Conservation (phyloP, 768 basidiomycete genomes). For the Calocera cornea region DNA sequence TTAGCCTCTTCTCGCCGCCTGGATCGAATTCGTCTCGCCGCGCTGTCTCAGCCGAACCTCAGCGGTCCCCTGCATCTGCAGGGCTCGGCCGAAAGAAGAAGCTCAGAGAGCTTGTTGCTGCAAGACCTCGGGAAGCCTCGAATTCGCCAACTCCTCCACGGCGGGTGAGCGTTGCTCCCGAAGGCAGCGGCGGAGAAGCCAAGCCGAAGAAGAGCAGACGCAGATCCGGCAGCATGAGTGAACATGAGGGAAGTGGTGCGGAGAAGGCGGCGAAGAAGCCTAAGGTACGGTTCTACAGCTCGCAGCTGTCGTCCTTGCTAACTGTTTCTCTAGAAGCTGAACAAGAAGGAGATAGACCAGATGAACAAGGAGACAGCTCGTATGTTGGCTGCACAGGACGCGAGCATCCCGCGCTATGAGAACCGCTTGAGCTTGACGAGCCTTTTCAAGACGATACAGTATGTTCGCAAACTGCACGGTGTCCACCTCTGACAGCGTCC, state of each 20-base stretch:
- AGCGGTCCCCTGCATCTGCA: neutral
- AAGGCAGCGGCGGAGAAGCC: neutral
- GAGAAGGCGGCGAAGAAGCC: neutral
- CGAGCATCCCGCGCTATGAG: slow-evolving; percentile 1
- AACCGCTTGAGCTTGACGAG: neutral
- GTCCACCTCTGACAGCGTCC: neutral
- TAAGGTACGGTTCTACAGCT: neutral
- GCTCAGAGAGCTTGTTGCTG: too few relatives aligned
- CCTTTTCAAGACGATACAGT: slow-evolving; percentile 1
- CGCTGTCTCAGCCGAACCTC: neutral
- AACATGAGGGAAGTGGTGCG: neutral
- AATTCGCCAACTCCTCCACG: too few relatives aligned
- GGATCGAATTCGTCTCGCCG: neutral
- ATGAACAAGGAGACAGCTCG: neutral
- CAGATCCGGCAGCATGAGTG: neutral
- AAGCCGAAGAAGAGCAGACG: neutral
- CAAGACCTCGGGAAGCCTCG: too few relatives aligned
- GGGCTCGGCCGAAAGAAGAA: too few relatives aligned
- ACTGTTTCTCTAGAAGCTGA: neutral
- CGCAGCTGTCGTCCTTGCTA: neutral
- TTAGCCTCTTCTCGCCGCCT: neutral
- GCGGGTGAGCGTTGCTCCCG: too few relatives aligned
- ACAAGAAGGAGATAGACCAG: slow-evolving; percentile 1
- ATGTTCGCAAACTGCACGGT: neutral
- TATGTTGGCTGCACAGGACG: neutral